Evolutionary conservation across 192 early-diverging fungal species (phyloP), one percentile per base, ranked within the genome.

Genomic region (Rhizophagus sp.): DNA sequence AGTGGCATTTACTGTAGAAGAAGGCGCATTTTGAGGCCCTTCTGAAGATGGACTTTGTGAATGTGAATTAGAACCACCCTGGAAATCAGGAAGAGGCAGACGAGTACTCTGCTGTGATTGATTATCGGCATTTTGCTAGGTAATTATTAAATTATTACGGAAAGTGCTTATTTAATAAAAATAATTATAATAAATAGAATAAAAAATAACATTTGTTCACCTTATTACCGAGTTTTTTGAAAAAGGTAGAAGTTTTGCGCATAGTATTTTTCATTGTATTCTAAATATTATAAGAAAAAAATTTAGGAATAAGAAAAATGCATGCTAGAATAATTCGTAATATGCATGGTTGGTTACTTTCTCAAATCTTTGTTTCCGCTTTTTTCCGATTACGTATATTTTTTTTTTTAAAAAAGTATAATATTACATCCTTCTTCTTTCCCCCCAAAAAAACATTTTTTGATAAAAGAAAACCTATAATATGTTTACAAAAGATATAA

Each of bases 181-280:
- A 57, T 12, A 30, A 73, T 50, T 7, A 27, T 50, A 25, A 49
- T 52, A 10, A 25, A 63, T 24, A 27, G 19, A 63, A 67, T 15
- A 34, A 17, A 27, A 3, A 13, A 34, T 36, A 41, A 33, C 24
- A 44, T 25, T n/a, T 64, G 36, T 49, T 68, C 30, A 78, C 76
- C 76, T 78, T 78, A 44, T 30, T 78, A 19, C 76, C 65, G 9
- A 78, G 47, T 69, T 78, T 78, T 69, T 34, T 78, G 30, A 78
- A 78, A 52, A 78, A 78, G 17, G 76, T 78, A n/a, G 76, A 78
- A 17, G 76, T 78, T 52, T 78, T 78, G 15, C 66, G 27, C 76
- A 78, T 78, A 13, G 76, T 78, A 27, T 67, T 65, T 34, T 68
- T 78, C 76, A 78, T 78, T 11, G 62, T 76, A 64, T 33, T 76